Evolutionary conservation across 805 yeast genomes (phyloP), one percentile per base, ranked within the genome.

Genomic region (Monosporozyma aerobia): DNA sequence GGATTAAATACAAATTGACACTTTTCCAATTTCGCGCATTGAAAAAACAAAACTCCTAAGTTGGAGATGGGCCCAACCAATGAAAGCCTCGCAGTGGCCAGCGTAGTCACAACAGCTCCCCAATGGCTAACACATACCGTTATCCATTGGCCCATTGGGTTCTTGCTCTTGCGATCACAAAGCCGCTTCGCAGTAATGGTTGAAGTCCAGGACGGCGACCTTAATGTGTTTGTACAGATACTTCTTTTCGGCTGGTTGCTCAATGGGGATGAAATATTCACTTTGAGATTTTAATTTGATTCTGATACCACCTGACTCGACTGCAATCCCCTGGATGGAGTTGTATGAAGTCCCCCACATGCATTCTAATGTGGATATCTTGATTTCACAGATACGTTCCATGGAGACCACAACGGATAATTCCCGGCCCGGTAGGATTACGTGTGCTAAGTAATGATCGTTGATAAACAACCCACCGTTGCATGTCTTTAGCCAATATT

Each of bases 361-460:
- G 1, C 81, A 73, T 40, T 74, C 76, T 72, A 85, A 68, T 1
- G 75, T 72, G 45, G 81, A 79, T 19, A 89, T 74, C 27, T 83
- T 78, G 54, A 89, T 77, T 64, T 90, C 75, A 48, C 89, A 63
- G 19, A 94, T 83, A 54, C 82, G 78, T 53, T 73, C 77, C 72
- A 80, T 81, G 1, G 96, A 87, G 3, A 94, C 82, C 49, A 92
- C 71, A 3, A 89, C 84, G 6, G 84, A 85, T 59, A 79, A 75
- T 55, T 88, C 95, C 49, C 82, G 85, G 7, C 95, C 95, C 1
- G 95, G 83, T 47, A 90, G 73, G 19, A 87, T 78, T 55, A 87
- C 79, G 68, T 94, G 98, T 0, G 97, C 95, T 52, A 94, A 72
- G 62, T 94, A 94, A 22, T 73, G 72, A 60, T 94, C 97, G 48